A percentile compares a stretch with the other conserved stretches of the same genome.
phyloP scores from a whole-genome alignment of 352 stramenopile species.

The Pythium guiyangense region DNA sequence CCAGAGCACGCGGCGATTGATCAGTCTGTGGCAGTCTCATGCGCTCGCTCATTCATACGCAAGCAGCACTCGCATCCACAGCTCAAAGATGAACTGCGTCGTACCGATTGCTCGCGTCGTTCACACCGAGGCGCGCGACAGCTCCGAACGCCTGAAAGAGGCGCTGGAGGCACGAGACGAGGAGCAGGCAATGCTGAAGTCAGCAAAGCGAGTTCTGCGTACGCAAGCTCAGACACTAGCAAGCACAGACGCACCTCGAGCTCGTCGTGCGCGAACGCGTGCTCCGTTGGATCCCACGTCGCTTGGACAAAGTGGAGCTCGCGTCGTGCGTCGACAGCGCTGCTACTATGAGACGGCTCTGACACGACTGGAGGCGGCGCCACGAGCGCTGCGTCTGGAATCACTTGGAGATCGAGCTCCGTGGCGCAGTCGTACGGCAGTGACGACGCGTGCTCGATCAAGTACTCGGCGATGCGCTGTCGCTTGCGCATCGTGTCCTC shows the following conservation, averaged over 20 bases:
- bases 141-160: too few relatives aligned
- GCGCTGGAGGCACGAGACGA: too few relatives aligned
- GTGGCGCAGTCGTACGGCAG: slow-evolving; percentile 40
- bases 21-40: too few relatives aligned
- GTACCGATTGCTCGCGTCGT: too few relatives aligned
- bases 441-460: slow-evolving; percentile 42
- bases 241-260: too few relatives aligned
- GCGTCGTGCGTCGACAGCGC: background rate
- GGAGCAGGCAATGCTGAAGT: too few relatives aligned
- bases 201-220: too few relatives aligned
- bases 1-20: background rate
- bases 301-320: background rate
- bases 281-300: background rate
- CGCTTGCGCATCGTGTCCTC: slow-evolving; percentile 25
- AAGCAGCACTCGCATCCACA: background rate
- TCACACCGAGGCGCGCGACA: too few relatives aligned
- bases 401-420: slow-evolving; percentile 27
- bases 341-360: background rate
- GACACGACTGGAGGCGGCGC: background rate
- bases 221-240: too few relatives aligned
- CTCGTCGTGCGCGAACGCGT: too few relatives aligned
- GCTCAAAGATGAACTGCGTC: too few relatives aligned
- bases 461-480: slow-evolving; percentile 33
- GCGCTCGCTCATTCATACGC: background rate
- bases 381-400: slow-evolving; percentile 9